Evolutionary conservation across 495 filamentous ascomycete genomes (phyloP), one percentile per base, ranked within the genome.

Genomic region (Trichoderma parareesei): DNA sequence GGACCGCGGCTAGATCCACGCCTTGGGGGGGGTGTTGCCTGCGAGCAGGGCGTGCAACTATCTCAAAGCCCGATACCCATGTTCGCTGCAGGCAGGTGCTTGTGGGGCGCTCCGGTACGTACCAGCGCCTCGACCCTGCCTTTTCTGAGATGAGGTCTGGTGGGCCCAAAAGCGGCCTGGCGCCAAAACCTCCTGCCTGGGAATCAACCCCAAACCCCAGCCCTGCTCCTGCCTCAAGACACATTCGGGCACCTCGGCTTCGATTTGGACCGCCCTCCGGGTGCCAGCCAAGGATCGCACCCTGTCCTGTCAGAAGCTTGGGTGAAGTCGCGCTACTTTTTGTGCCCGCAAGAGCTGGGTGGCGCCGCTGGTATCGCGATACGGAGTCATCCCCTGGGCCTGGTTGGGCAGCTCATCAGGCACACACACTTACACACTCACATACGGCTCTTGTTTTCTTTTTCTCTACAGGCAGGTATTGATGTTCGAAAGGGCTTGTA

Each of bases 251-350:
- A 57, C 20, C 53, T 57, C 53, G 53, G 53, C 27, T 6, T 57
- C 10, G 53, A 13, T 37, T 57, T 57, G 53, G 33, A 14, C 53
- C 53, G 53, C 11, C 3, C 53, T 57, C 53, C 53, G 53, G 53
- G 27, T 33, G 48, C 48, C 48, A 55, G 48, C 48, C 18, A 55
- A 27, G 27, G 43, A 13, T 18, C 5, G n/a, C 33, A 9, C 8
- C 53, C 33, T 33, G 53, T 35, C 53, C 53, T 57, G 53, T 57
- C 53, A 57, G 53, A 57, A 57, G 53, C 53, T 57, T 57, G 20
- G 37, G 27, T 10, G 49, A 49, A n/a, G 43, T 46, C 14, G 43
- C 43, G 43, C 43, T 46, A 46, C 43, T n/a, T 46, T 13, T 2
- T 16, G 46, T 18, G 46, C 46, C 46, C 11, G 11, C 6, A 41